Percentiles rank a stretch among this genome's conserved stretches.
phyloP scores from a whole-genome alignment of 352 stramenopile species.

The Globisporangium parvum region DNA sequence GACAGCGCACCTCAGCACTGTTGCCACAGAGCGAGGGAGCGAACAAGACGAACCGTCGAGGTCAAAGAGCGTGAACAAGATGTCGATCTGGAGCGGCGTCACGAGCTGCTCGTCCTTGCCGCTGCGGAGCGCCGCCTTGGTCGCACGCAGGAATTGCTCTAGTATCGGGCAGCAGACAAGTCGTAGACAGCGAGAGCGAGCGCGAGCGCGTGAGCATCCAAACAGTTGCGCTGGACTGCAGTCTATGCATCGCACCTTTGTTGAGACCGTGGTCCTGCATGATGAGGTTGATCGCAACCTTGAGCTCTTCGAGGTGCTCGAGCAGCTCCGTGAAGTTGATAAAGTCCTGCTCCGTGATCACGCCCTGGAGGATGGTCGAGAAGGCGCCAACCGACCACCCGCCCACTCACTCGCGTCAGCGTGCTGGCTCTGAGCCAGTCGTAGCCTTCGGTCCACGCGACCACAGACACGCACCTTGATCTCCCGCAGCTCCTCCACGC shows the following conservation, averaged over 20 bases:
- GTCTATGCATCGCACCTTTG: conserved; percentile 38
- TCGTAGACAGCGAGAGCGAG: too few relatives aligned
- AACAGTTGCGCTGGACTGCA: not conserved
- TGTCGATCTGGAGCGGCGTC: conserved; percentile 78
- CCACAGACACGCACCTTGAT: conserved; percentile 31
- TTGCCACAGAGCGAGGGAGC: not conserved
- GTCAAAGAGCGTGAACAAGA: conserved; percentile 82
- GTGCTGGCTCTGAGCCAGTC: not conserved
- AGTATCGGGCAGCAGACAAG: too few relatives aligned
- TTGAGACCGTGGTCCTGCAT: conserved; percentile 79
- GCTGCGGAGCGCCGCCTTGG: conserved; percentile 49
- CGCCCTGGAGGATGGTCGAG: too few relatives aligned
- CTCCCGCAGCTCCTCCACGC: conserved; percentile 57
- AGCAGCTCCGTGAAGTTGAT: conserved; percentile 81
- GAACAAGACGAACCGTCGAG: conserved; percentile 41
- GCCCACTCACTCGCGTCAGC: too few relatives aligned
- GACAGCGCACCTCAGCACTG: not conserved
- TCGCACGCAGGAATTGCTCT: conserved; percentile 81
- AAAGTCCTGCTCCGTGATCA: conserved; percentile 76
- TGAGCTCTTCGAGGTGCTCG: conserved; percentile 78
- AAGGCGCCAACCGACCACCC: too few relatives aligned
- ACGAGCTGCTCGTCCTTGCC: conserved; percentile 56
- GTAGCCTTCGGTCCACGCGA: not conserved
- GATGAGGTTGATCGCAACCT: conserved; percentile 79
- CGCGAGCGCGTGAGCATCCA: not conserved